Evolutionary conservation across 768 basidiomycete genomes (phyloP).

Genomic region (Trametes sanguinea): DNA sequence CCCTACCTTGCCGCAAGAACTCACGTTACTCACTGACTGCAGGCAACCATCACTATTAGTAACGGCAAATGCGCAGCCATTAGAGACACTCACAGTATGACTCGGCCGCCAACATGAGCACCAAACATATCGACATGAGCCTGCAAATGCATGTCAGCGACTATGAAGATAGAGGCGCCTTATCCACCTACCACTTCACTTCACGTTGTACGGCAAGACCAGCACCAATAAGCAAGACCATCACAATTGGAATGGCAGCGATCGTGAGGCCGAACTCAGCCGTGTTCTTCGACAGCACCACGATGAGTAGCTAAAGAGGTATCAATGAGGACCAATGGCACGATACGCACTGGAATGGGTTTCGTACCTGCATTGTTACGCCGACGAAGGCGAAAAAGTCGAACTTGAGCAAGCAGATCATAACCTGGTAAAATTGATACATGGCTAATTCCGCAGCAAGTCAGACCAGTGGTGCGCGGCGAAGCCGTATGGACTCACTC

Average conservation of each 20-base stretch:
- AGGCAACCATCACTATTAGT: conserved; percentile 10
- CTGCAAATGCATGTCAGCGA: conserved; percentile 36
- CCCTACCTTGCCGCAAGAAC: not conserved
- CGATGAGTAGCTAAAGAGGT: conserved; percentile 67
- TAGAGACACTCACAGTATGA: conserved; percentile 63
- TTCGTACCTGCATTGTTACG: conserved; percentile 80
- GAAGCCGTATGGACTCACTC: conserved; percentile 45
- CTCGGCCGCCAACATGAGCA: conserved; percentile 75
- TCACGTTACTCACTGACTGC: conserved; percentile 26
- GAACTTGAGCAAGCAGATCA: conserved; percentile 86
- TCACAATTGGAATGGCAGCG: conserved; percentile 78
- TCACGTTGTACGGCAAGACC: conserved; percentile 76
- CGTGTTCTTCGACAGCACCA: conserved; percentile 63
- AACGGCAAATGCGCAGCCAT: not conserved
- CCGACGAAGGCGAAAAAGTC: conserved; percentile 88
- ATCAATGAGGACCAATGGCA: not conserved
- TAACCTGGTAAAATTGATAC: conserved; percentile 87
- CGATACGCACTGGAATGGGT: not conserved
- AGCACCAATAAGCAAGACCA: conserved; percentile 64
- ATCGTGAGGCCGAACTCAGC: conserved; percentile 84
- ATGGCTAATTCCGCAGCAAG: conserved; percentile 51
- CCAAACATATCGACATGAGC: conserved; percentile 72
- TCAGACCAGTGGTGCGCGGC: not conserved
- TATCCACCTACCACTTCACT: conserved; percentile 63
- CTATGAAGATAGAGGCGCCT: not conserved